Evolutionary conservation across 2,329 filamentous ascomycete genomes (phyloP), one percentile per base, ranked within the genome.

Genomic region (Leptographium wingfieldii): DNA sequence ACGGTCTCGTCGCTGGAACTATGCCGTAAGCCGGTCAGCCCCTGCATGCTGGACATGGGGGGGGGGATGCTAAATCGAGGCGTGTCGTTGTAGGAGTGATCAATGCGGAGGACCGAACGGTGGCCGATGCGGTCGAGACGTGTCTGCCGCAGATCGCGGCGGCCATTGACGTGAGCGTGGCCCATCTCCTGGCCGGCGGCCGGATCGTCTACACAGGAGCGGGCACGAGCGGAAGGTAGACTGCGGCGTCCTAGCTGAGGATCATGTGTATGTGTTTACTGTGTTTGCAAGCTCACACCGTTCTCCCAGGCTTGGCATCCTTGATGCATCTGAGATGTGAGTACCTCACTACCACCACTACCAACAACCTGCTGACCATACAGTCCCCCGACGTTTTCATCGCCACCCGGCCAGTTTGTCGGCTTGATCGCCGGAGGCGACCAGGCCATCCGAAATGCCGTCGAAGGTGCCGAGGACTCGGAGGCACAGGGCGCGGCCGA

Each of bases 351-450:
- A 16, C 12, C 3, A 40, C 38, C 2, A 16, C 14, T 3, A 16
- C 38, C 38, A 40, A 9, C 33, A 4, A 3, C 33, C 14, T 40
- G 38, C 38, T 40, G 12, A 40, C 38, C 35, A 16, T 5, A 22
- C 56, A 60, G 59, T 27, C 71, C 70, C 3, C 73, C 73, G 2
- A 76, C 73, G 0, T 75, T 72, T 58, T 73, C 73, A 9, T 72
- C 72, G 11, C 68, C 72, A 2, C 63, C 68, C 14, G 66, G 62
- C 6, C 74, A 75, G 59, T 76, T 76, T 54, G 62, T 76, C 11
- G 73, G 69, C 3, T 59, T 75, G 16, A 75, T 76, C 51, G 73
- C 73, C 0, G 73, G 73, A 2, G 74, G 73, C 11, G 73, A 76
- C 65, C 63, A 65, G 12, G 73, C 73, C 2, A 70, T 76, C 56